Evolutionary conservation across 2,329 filamentous ascomycete genomes (phyloP), one percentile per base, ranked within the genome.

Genomic region (Lecanicillium sp.): DNA sequence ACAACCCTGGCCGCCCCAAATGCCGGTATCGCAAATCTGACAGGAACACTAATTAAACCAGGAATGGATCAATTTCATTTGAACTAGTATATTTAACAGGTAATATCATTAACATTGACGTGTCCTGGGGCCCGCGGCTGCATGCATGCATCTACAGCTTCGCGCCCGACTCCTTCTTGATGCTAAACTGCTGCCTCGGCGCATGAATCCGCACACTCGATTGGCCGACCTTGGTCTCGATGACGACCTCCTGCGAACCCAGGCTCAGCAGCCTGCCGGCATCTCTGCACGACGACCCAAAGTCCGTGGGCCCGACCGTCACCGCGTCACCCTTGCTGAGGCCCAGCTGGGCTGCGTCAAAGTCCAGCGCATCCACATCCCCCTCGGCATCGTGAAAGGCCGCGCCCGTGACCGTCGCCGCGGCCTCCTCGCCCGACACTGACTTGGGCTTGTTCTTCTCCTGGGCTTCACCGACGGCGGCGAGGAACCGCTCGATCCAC

Each of bases 401-500:
- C 9, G 74, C 67, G 6, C 55, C 56, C 4, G 67, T 58, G 35
- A 86, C 71, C 21, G 66, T 56, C 36, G 63, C 57, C 21, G 72
- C 69, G 2, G 80, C 81, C 55, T 80, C 73, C 35, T 70, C 68
- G 4, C 83, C 81, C 6, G 70, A 67, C 26, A 84, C 52, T 2
- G 59, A 69, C 29, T 60, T 60, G 2, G 70, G 63, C 54, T 70
- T 68, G 2, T 54, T 59, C 3, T 38, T n/a, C 10, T 44, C 50
- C 50, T 58, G 58, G 1, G 74, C 73, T 6, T 62, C 61, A 5
- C 67, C 63, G 2, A 80, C 58, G 2, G 68, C 70, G 14, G 58
- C 59, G 44, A 74, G 65, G 63, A 87, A 87, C n/a, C 84, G 71
- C 36, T 67, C 61, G 15, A 86, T 71, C 81, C 83, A 88, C 1